phyloP scores from a whole-genome alignment of 352 stramenopile species.

The Phytophthora citricola region DNA sequence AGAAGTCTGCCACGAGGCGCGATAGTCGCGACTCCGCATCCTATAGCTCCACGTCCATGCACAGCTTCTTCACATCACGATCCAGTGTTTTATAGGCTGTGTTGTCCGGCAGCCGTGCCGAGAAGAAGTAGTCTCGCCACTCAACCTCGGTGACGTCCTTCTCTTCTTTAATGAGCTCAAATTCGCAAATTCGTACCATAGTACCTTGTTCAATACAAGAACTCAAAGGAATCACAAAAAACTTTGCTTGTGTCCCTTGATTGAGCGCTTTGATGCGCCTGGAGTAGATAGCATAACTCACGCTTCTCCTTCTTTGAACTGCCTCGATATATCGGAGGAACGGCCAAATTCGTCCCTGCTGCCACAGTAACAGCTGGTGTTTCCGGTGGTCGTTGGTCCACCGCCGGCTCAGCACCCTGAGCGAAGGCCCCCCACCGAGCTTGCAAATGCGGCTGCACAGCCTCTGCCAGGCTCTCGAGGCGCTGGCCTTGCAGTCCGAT shows the following conservation, averaged over 20 bases:
- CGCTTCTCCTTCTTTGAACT: neutral
- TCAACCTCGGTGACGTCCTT: neutral
- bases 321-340: neutral
- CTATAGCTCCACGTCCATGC: neutral
- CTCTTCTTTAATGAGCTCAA: neutral
- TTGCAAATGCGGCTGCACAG: no score
- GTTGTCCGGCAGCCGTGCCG: slow-evolving; percentile 2
- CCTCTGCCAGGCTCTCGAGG: no score
- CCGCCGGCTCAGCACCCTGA: no score
- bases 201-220: neutral
- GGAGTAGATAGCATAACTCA: neutral
- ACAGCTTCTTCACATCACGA: slow-evolving; percentile 2
- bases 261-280: neutral
- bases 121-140: slow-evolving; percentile 5
- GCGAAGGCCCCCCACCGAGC: no score
- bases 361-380: neutral
- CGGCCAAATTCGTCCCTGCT: neutral
- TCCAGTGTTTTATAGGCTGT: slow-evolving; percentile 9
- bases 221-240: neutral
- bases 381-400: no score
- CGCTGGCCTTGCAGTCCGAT: neutral
- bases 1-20: slow-evolving; percentile 1
- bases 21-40: slow-evolving; percentile 7
- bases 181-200: neutral
- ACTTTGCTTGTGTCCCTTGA: neutral